Conservation (phyloP, 2,329 filamentous ascomycete species). For the Ceratocystis eucalypticola region DNA sequence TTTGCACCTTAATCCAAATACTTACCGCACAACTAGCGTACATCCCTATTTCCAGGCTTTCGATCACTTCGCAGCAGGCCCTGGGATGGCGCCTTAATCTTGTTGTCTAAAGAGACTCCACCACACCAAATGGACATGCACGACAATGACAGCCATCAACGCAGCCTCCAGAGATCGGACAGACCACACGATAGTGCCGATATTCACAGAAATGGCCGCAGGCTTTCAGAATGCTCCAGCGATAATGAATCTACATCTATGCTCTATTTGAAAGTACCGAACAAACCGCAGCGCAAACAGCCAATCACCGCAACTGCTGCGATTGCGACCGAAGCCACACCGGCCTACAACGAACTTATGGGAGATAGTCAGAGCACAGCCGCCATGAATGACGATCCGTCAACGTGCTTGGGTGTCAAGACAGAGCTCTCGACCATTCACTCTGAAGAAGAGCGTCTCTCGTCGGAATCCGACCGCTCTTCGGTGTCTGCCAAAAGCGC, state of each 20-base stretch:
- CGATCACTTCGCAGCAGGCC: not conserved
- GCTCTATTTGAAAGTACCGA: not conserved
- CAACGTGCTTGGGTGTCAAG: not conserved
- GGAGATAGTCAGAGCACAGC: not conserved
- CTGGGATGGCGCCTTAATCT: not conserved
- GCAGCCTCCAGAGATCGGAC: conserved; percentile 9
- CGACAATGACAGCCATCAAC: not conserved
- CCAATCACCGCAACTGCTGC: too few species aligned
- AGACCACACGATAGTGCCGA: not conserved
- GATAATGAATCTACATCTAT: not conserved
- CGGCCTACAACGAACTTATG: not conserved
- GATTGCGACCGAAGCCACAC: not conserved
- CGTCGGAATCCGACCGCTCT: conserved; percentile 10
- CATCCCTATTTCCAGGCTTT: not conserved
- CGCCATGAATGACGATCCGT: not conserved
- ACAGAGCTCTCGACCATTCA: conserved; percentile 4
- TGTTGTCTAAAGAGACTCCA: not conserved
- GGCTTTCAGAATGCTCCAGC: not conserved
- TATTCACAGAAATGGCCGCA: not conserved
- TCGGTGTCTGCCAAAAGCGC: not conserved
- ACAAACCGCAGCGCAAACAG: not conserved
- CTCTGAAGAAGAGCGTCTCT: conserved; percentile 10
- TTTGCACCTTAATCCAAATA: not conserved
- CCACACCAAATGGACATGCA: not conserved
- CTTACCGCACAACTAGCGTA: not conserved